phyloP scores from a whole-genome alignment of 345 rosid genomes.

The Eucalyptus decipiens region DNA sequence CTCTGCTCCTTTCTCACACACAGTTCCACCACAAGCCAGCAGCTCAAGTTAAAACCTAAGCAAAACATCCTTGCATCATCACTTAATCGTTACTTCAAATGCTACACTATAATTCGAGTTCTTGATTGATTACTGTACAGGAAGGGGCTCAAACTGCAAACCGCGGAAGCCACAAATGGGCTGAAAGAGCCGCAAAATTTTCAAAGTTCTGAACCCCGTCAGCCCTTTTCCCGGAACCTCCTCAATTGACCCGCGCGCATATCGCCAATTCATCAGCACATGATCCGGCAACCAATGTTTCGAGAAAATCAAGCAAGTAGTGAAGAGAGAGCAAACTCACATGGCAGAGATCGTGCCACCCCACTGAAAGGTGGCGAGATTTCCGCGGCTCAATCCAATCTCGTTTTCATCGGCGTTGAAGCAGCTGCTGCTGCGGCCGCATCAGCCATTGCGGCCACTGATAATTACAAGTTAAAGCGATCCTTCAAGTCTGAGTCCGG shows the following conservation, averaged over 20 bases:
- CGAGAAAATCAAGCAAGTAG: not conserved
- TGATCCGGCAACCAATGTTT: not conserved
- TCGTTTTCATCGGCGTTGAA: not conserved
- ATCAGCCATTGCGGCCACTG: not conserved
- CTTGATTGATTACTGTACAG: not conserved
- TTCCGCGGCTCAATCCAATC: not conserved
- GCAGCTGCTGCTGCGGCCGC: not conserved
- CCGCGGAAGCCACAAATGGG: not conserved
- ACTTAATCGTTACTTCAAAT: not conserved
- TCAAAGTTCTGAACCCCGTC: not conserved
- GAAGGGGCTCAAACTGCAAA: not conserved
- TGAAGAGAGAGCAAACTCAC: conserved; percentile 1
- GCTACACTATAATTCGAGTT: not conserved
- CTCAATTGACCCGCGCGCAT: not conserved
- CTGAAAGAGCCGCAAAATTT: not conserved
- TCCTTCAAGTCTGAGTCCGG: not conserved
- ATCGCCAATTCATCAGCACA: not conserved
- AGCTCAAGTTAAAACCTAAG: not conserved
- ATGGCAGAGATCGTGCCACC: conserved; percentile 30
- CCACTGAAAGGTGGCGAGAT: conserved; percentile 17
- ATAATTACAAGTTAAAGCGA: not conserved
- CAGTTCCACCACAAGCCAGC: not conserved
- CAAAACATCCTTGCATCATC: not conserved
- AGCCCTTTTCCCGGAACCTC: not conserved
- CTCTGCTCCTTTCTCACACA: not conserved